Percentiles rank a stretch among this genome's conserved stretches.
Evolutionary conservation across 352 stramenopile species (phyloP).

Genomic region (Phytophthora aleatoria): DNA sequence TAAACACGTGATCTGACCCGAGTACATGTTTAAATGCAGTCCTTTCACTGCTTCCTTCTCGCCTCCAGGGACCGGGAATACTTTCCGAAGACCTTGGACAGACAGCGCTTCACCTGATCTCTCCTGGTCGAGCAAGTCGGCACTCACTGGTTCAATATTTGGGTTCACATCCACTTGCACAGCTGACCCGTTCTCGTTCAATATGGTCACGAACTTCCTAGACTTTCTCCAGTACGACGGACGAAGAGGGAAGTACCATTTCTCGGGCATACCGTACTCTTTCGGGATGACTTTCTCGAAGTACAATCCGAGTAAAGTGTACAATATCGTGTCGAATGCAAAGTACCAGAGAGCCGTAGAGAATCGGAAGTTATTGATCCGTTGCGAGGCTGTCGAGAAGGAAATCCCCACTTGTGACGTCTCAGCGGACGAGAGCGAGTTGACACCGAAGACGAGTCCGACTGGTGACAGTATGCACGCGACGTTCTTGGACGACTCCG

Average conservation of each 20-base stretch:
- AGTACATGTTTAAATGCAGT: slow-evolving; percentile 81
- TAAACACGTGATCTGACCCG: slow-evolving; percentile 82
- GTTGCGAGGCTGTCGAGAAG: slow-evolving; percentile 41
- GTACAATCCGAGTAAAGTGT: slow-evolving; percentile 87
- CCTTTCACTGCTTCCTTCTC: slow-evolving; percentile 88
- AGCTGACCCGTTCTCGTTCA: slow-evolving; percentile 11
- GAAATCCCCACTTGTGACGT: slow-evolving; percentile 47
- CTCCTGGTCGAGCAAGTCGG: slow-evolving; percentile 56
- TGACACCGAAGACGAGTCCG: slow-evolving; percentile 46
- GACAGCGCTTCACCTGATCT: slow-evolving; percentile 49
- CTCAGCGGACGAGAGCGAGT: slow-evolving; percentile 61
- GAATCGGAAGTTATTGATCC: slow-evolving; percentile 42
- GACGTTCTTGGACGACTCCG: slow-evolving; percentile 38
- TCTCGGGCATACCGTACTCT: slow-evolving; percentile 61
- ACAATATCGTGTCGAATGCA: slow-evolving; percentile 81
- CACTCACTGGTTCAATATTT: slow-evolving; percentile 49
- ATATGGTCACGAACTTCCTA: slow-evolving; percentile 60
- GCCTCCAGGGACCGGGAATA: slow-evolving; percentile 79
- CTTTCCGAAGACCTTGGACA: slow-evolving; percentile 67
- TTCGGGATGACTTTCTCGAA: slow-evolving; percentile 86
- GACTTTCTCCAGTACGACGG: slow-evolving; percentile 72
- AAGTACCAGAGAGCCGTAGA: slow-evolving; percentile 62
- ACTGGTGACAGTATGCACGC: slow-evolving; percentile 53
- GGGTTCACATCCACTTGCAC: slow-evolving; percentile 48
- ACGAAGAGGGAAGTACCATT: slow-evolving; percentile 89